Evolutionary conservation across 208 protist genomes (phyloP), one percentile per base, ranked within the genome.

Genomic region (Acanthamoeba triangularis): DNA sequence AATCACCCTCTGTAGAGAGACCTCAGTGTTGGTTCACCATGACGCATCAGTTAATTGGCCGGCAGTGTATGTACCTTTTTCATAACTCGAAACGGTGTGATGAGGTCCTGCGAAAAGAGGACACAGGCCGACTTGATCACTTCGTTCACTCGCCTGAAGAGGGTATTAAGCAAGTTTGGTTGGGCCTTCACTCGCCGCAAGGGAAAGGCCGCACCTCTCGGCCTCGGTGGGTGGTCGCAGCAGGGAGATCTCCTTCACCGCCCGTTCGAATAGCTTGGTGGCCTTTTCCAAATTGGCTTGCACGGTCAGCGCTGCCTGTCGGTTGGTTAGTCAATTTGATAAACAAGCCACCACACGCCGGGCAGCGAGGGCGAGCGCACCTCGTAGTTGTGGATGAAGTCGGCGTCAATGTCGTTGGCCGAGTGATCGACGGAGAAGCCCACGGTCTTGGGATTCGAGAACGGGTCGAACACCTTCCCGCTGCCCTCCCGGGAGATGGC

Each of bases 391-490:
- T 28, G 6, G n/a, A 63, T 65, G 49, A 88, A 88, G 3, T 88
- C 80, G 8, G 20, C 41, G 10, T 28, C 20, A 8, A 41, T n/a
- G 76, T 54, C 44, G 33, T 28, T 28, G 16, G 52, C 8, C 25
- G 80, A 61, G 30, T 88, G 80, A 2, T 59, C 80, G 18, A 11
- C 23, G 1, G 23, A 88, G 5, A 23, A 88, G 80, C 80, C 80
- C 44, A 88, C 80, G 25, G 80, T 63, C 49, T 88, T 88, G 49
- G 80, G 80, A 41, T 88, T 54, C n/a, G 41, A 33, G 49, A 88
- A 88, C 0, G 80, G 80, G 30, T 88, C 80, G 49, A 88, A 88
- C 44, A 88, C 80, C 4, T 25, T 18, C 4, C 76, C 76, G 14
- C 44, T 30, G 33, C 10, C 80, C 47, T 88, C 80, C 25, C 25